Base-by-base conservation (phyloP, 345 rosid species). In the Cardamine resedifolia region DNA sequence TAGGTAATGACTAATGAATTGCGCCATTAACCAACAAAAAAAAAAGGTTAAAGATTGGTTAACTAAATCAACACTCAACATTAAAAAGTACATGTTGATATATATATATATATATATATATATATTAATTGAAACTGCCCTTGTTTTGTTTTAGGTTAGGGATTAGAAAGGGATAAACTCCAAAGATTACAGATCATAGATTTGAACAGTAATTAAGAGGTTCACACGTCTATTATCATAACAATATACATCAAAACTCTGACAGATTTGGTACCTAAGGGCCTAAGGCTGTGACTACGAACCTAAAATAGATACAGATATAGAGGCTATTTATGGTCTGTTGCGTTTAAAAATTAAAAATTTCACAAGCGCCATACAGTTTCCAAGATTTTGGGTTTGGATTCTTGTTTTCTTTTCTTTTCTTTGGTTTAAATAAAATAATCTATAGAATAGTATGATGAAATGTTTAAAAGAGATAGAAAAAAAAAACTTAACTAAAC, bases 1-100 rank as follows among this genome's bases (percentile, higher is more conserved):
- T 8, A 53, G n/a, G 75, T 48, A 70, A 64, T 75, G 61, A 75
- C 41, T 63, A 69, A 55, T 75, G 41, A 69, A 48, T 64, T 56
- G 21, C 79, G 59, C 60, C 77, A 76, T 63, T 68, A 69, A 69
- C 58, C 15, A 70, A 45, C 27, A 12, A 5, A 19, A 10, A 10
- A 41, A 14, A 45, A 62, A 53, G 7, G 56, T 11, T 41, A 53
- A 33, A 61, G 67, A 66, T 16, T 24, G 28, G 53, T 63, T 63
- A 69, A 70, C 28, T 27, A 50, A 74, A 58, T 28, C 19, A 2
- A 48, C 7, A 39, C 44, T 10, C n/a, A 14, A 12, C 19, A 26
- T 10, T 12, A 18, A 61, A 24, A 68, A 39, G 19, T 21, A 26
- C 31, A 44, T 28, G 27, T 72, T 57, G 27, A 8, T 57, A 52